Percentiles rank a stretch among this genome's conserved stretches.
These are phyloP conservation scores for Exsudoporus frostii DNA, from an alignment of 768 basidiomycete genomes.

Conservation along the genomic window DNA sequence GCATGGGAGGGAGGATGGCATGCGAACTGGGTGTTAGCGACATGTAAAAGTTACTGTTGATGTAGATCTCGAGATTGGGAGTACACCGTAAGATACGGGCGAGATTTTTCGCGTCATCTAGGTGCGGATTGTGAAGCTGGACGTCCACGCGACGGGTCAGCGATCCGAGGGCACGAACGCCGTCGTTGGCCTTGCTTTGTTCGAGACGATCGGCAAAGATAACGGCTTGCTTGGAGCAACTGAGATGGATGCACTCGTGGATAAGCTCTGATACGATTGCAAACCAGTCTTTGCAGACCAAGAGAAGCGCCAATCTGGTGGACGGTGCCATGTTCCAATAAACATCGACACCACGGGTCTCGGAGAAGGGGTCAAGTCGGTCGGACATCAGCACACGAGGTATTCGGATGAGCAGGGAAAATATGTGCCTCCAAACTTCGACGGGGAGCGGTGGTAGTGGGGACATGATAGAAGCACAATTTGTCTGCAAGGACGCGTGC, in stretches of 20 bases:
- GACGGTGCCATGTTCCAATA: slow-evolving; percentile 28
- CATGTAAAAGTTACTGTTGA: slow-evolving; percentile 37
- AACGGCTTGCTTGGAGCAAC: slow-evolving; percentile 34
- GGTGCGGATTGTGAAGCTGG: slow-evolving; percentile 34
- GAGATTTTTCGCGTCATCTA: slow-evolving; percentile 18
- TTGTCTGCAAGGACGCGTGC: neutral
- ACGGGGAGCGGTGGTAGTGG: slow-evolving; percentile 28
- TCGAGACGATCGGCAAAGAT: slow-evolving; percentile 36
- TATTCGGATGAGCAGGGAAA: slow-evolving; percentile 34
- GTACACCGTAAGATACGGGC: slow-evolving; percentile 39
- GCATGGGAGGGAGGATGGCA: slow-evolving; percentile 19
- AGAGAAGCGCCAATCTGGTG: slow-evolving; percentile 31
- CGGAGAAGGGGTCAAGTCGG: slow-evolving; percentile 40
- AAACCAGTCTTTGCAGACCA: slow-evolving; percentile 40
- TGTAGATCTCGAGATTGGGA: slow-evolving; percentile 43
- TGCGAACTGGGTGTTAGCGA: slow-evolving; percentile 18
- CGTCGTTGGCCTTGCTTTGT: slow-evolving; percentile 15
- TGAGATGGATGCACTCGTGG: slow-evolving; percentile 40
- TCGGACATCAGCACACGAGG: slow-evolving; percentile 33
- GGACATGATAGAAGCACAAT: slow-evolving; percentile 9
- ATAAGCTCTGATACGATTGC: slow-evolving; percentile 36
- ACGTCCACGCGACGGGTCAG: slow-evolving; percentile 43
- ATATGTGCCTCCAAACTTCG: slow-evolving; percentile 42
- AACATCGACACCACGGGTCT: slow-evolving; percentile 29
- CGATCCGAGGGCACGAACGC: slow-evolving; percentile 35